Evolutionary conservation across 805 yeast genomes (phyloP).

Genomic region (Yarrowia yakushimensis): DNA sequence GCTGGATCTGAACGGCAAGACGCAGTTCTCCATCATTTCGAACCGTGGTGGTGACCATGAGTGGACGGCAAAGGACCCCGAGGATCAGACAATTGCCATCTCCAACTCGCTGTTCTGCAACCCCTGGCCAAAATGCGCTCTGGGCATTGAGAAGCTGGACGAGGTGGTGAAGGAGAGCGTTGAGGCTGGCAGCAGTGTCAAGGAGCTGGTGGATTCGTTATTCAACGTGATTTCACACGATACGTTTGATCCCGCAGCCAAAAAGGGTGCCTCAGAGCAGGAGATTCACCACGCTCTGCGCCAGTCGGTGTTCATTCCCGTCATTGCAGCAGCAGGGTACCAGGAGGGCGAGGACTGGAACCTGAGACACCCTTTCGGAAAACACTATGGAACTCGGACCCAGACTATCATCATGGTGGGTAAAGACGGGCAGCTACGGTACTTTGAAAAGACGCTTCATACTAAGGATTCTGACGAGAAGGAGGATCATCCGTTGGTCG

Average conservation of each 20-base stretch:
- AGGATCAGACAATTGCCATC: slow-evolving; percentile 49
- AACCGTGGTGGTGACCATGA: slow-evolving; percentile 34
- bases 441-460: slow-evolving; percentile 58
- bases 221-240: slow-evolving; percentile 55
- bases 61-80: slow-evolving; percentile 1
- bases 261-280: background rate
- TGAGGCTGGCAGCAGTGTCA: slow-evolving; percentile 30
- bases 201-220: slow-evolving; percentile 47
- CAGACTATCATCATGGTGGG: slow-evolving; percentile 71
- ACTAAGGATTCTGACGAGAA: background rate
- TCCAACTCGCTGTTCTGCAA: slow-evolving; percentile 64
- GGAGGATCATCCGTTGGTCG: slow-evolving; percentile 9
- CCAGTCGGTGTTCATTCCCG: slow-evolving; percentile 70
- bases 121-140: slow-evolving; percentile 71
- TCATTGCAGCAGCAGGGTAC: slow-evolving; percentile 35
- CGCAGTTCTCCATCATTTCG: slow-evolving; percentile 50
- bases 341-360: slow-evolving; percentile 21
- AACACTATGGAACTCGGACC: slow-evolving; percentile 80
- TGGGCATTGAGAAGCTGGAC: slow-evolving; percentile 49
- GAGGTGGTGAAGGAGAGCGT: slow-evolving; percentile 31
- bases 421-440: slow-evolving; percentile 49
- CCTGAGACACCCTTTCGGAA: slow-evolving; percentile 42
- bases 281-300: slow-evolving; percentile 40
- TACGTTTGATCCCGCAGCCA: slow-evolving; percentile 34
- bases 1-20: slow-evolving; percentile 34